Evolutionary conservation across 1,284 basidiomycete genomes (phyloP), one percentile per base, ranked within the genome.

Genomic region (Trichosporon ovoides): DNA sequence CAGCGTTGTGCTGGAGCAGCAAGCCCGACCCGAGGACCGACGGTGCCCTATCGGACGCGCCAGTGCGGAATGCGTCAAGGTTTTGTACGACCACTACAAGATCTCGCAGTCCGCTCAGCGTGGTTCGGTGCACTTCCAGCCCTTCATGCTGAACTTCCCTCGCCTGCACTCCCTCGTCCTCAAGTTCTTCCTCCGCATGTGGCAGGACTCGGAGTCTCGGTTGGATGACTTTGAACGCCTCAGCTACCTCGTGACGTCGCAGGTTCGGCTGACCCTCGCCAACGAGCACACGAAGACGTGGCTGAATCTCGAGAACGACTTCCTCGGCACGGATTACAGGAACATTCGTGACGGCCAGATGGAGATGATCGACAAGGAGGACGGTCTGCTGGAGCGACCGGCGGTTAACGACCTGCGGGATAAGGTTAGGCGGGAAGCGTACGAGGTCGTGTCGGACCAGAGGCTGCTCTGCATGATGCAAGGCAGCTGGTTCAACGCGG

Each of bases 181-280:
- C 31, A 85, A 85, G 57, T 96, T 97, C 80, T 96, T 96, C 80
- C 78, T 93, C 28, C 84, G 79, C 33, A 95, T 98, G 87, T 98
- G 93, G 93, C 85, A 83, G 68, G 93, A 97, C 75, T 91, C 89
- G 64, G 88, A 88, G 35, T 91, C 94, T 1, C 86, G 87, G 10
- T 74, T 77, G 9, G 85, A 81, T 28, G 91, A 96, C 74, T 94
- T 96, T 69, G 80, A 83, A 35, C 85, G 92, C 14, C 85, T 97
- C 10, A 83, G 85, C 50, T 88, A 87, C 14, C 79, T 97, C 20
- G 87, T 90, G 38, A 85, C 86, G 50, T 92, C 89, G 80, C 93
- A 97, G 85, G 83, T 89, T 38, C 88, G 89, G 68, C 83, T 87
- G 22, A 88, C 89, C 0, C 77, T 93, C 52, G 81, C 85, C 35